phyloP scores from a whole-genome alignment of 768 basidiomycete genomes.

The Hydnum rufescens region DNA sequence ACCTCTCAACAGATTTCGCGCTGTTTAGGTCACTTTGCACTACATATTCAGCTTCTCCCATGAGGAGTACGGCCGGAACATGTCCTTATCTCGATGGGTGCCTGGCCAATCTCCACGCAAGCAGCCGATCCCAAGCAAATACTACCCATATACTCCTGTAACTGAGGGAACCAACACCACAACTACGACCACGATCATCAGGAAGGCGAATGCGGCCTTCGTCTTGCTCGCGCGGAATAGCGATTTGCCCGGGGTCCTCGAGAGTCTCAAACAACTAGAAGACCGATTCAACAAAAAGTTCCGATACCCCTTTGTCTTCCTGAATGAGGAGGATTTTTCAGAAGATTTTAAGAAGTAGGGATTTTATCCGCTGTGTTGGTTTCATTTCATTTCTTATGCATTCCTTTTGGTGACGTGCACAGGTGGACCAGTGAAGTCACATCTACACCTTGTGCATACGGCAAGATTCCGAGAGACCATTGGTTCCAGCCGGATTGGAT shows the following conservation, averaged over 20 bases:
- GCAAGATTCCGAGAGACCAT: constrained; percentile 35
- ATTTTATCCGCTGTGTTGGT: neutral
- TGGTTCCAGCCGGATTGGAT: constrained; percentile 68
- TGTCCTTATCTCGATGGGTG: constrained; percentile 23
- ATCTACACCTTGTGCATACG: constrained; percentile 39
- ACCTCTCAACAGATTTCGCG: neutral
- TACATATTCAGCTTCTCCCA: constrained; percentile 32
- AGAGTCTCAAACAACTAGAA: constrained; percentile 60
- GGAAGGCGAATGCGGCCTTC: constrained; percentile 65
- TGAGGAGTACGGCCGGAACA: constrained; percentile 28
- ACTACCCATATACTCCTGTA: constrained; percentile 26
- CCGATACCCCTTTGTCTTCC: constrained; percentile 65
- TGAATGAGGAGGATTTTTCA: constrained; percentile 64
- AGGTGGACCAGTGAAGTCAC: constrained; percentile 32
- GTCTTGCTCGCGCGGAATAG: constrained; percentile 57
- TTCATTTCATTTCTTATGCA: constrained; percentile 11
- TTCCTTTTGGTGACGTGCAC: constrained; percentile 9
- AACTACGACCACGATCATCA: too few species aligned
- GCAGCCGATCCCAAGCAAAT: constrained; percentile 37
- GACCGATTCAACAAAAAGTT: constrained; percentile 67
- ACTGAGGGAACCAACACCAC: constrained; percentile 8
- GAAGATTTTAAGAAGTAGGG: constrained; percentile 48
- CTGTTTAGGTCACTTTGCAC: constrained; percentile 31
- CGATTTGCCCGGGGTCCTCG: constrained; percentile 38
- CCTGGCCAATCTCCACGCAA: constrained; percentile 28